Percentiles rank a stretch among this genome's conserved stretches.
These are phyloP conservation scores for Paraphaeosphaeria sporulosa DNA, from an alignment of 2,329 filamentous ascomycete genomes.

Conservation along the genomic window DNA sequence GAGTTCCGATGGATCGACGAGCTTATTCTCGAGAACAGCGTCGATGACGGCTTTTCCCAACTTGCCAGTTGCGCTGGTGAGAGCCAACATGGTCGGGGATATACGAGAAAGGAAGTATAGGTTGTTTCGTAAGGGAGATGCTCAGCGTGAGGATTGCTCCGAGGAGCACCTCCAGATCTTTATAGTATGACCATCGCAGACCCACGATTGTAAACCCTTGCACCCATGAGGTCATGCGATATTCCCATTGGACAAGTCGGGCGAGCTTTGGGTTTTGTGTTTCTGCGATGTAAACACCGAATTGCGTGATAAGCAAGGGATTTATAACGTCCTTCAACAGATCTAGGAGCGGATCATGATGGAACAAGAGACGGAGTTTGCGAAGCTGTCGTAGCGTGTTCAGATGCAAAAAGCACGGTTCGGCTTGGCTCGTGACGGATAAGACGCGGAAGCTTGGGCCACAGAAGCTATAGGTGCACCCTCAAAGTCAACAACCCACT, in stretches of 20 bases:
- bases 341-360: neutral
- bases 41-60: conserved; percentile 54
- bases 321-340: neutral
- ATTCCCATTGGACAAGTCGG: neutral
- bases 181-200: neutral
- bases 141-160: conserved; percentile 1
- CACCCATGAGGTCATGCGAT: conserved; percentile 6
- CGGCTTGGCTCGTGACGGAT: no score
- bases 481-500: neutral
- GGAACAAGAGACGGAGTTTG: neutral
- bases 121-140: conserved; percentile 14
- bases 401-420: neutral
- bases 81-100: conserved; percentile 35
- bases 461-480: neutral
- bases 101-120: neutral
- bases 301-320: neutral
- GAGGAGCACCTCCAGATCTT: neutral
- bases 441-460: neutral
- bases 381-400: neutral
- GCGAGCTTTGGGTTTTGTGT: neutral
- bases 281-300: neutral
- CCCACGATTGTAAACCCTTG: conserved; percentile 5
- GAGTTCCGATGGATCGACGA: conserved; percentile 48
- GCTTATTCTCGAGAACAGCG: conserved; percentile 51
- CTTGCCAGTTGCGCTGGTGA: conserved; percentile 56